Percentiles rank a stretch among this genome's conserved stretches.
Evolutionary conservation across 2,329 filamentous ascomycete species (phyloP).

Genomic region (Neurospora crassa): DNA sequence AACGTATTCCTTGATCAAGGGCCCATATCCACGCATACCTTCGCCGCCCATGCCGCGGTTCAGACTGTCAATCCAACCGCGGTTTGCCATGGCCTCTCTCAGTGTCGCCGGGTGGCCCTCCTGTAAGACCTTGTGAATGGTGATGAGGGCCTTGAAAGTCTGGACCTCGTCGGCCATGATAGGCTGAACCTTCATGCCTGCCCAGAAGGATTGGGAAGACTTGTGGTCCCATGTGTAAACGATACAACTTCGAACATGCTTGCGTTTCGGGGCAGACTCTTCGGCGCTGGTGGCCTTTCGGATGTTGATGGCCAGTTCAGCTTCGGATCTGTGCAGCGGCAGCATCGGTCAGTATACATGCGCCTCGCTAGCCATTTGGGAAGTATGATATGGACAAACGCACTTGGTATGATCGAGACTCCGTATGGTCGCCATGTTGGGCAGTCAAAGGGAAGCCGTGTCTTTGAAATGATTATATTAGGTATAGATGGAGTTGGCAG

Average conservation of each 20-base stretch:
- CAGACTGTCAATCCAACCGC: constrained; percentile 86
- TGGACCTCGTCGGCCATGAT: constrained; percentile 96
- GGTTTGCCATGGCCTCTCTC: constrained; percentile 80
- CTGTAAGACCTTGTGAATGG: constrained; percentile 93
- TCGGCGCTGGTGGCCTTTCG: constrained; percentile 60
- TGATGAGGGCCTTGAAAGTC: constrained; percentile 97
- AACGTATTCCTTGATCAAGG: constrained; percentile 93
- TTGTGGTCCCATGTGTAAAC: constrained; percentile 99
- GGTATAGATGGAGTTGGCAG: background rate
- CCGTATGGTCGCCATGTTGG: constrained; percentile 24
- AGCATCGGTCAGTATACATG: constrained; percentile 12
- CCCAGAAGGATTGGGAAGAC: constrained; percentile 90
- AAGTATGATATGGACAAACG: constrained; percentile 7
- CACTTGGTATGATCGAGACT: constrained; percentile 25
- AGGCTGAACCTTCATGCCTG: constrained; percentile 98
- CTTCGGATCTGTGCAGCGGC: constrained; percentile 45
- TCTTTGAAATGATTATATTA: background rate
- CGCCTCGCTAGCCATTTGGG: background rate
- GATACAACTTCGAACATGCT: constrained; percentile 96
- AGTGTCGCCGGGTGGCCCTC: constrained; percentile 87
- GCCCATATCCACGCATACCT: constrained; percentile 80
- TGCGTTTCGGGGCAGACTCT: constrained; percentile 62
- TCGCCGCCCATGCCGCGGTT: constrained; percentile 75
- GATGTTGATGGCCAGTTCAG: constrained; percentile 61
- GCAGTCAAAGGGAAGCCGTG: constrained; percentile 3